These are phyloP conservation scores for Colletotrichum lini DNA, from an alignment of 2,329 filamentous ascomycete species.

Conservation along the genomic window DNA sequence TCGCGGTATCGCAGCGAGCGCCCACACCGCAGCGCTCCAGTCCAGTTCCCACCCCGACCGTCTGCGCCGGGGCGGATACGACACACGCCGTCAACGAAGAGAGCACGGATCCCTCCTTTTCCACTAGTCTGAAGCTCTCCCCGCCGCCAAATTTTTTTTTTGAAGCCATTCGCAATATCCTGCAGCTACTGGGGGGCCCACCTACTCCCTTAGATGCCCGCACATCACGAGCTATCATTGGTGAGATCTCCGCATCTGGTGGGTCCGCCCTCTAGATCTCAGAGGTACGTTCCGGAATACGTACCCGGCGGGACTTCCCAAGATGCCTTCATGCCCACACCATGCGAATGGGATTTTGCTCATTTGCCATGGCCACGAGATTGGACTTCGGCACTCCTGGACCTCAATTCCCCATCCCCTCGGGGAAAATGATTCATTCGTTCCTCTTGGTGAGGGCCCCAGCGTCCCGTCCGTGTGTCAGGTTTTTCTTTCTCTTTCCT, in stretches of 20 bases:
- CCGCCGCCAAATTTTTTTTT: too few species aligned
- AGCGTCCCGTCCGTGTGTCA: constrained; percentile 18
- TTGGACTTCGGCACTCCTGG: constrained; percentile 31
- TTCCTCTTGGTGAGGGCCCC: constrained; percentile 19
- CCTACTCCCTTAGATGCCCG: not conserved
- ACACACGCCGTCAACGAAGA: constrained; percentile 1
- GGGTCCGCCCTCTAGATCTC: constrained; percentile 26
- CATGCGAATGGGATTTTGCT: constrained; percentile 35
- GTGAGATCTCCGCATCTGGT: constrained; percentile 25
- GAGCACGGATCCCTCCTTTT: constrained; percentile 7
- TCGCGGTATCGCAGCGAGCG: not conserved
- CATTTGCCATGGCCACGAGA: constrained; percentile 33
- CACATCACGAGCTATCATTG: constrained; percentile 19
- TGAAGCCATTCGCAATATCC: constrained; percentile 36
- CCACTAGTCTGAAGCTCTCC: too few species aligned
- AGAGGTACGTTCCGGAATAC: constrained; percentile 15
- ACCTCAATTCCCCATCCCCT: constrained; percentile 39
- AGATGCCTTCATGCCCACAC: constrained; percentile 7
- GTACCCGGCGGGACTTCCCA: constrained; percentile 10
- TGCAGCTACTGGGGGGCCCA: not conserved
- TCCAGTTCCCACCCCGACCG: not conserved
- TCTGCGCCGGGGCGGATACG: not conserved
- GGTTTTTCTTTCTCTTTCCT: not conserved
- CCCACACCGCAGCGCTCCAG: not conserved
- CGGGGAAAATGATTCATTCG: constrained; percentile 13